phyloP scores from a whole-genome alignment of 1,284 basidiomycete genomes.

The Peniophora sp. region DNA sequence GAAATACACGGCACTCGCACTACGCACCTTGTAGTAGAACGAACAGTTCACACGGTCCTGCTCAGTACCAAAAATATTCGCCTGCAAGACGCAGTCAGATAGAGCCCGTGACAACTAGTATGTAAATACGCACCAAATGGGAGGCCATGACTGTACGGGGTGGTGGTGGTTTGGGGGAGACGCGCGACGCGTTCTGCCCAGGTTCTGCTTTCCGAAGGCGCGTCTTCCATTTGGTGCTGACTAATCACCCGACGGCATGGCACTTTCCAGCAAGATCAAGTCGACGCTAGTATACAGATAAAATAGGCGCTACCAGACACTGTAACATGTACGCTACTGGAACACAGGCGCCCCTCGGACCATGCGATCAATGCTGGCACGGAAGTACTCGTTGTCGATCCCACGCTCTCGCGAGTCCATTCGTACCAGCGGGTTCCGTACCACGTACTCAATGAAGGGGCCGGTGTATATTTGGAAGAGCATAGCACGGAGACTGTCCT shows the following conservation, averaged over 20 bases:
- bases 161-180: not conserved
- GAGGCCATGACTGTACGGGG: constrained; percentile 41
- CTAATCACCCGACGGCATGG: no score
- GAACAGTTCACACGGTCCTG: constrained; percentile 93
- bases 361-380: constrained; percentile 73
- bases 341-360: constrained; percentile 63
- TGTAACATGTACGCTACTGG: constrained; percentile 6
- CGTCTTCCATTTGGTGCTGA: no score
- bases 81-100: constrained; percentile 30
- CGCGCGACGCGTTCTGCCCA: no score
- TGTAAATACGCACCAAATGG: constrained; percentile 37
- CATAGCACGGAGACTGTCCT: constrained; percentile 77
- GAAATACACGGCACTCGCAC: constrained; percentile 29
- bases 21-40: constrained; percentile 84
- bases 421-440: constrained; percentile 80
- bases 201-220: no score
- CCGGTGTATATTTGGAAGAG: constrained; percentile 89
- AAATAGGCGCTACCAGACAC: no score
- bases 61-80: constrained; percentile 84
- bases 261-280: no score
- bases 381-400: constrained; percentile 89
- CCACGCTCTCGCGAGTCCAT: constrained; percentile 79
- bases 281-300: no score
- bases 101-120: not conserved
- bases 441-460: constrained; percentile 90